A percentile compares a stretch with the other conserved stretches of the same genome.
phyloP scores from a whole-genome alignment of 1,284 basidiomycete species.

The Rhodotorula sp. region DNA sequence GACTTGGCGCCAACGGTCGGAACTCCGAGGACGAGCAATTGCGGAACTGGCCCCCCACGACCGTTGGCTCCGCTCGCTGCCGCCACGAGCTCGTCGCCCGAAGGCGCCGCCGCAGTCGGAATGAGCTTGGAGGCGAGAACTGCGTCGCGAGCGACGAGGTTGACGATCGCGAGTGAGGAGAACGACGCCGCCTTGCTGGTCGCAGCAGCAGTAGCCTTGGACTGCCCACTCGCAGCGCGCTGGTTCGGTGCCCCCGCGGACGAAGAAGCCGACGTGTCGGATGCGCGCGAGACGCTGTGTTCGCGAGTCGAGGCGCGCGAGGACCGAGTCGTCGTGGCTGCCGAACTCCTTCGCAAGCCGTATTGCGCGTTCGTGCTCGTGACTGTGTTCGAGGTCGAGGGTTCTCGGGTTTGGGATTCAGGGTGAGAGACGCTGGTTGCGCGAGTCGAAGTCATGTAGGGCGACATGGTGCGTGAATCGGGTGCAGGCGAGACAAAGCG shows the following conservation, averaged over 20 bases:
- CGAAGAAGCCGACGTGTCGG: conserved; percentile 3
- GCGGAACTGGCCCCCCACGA: conserved; percentile 30
- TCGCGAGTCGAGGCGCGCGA: not conserved
- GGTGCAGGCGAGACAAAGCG: not conserved
- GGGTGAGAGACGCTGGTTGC: not conserved
- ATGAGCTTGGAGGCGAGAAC: conserved; percentile 31
- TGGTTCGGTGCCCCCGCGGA: not conserved
- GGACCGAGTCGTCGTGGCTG: not conserved
- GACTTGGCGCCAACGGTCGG: conserved; percentile 84
- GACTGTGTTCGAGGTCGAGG: not conserved
- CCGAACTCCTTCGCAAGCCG: not conserved
- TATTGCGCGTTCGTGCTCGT: not conserved
- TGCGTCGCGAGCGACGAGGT: conserved; percentile 40
- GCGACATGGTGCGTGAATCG: not conserved
- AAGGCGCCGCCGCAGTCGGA: not conserved
- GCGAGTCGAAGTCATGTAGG: not conserved
- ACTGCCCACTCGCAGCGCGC: not conserved
- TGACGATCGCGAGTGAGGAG: conserved; percentile 7
- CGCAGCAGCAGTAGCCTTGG: not conserved
- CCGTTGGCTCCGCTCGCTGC: not conserved
- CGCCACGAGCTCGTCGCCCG: not conserved
- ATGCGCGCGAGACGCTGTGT: conserved; percentile 2
- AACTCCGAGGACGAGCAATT: conserved; percentile 69
- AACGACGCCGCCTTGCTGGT: not conserved
- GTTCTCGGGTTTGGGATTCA: too few species aligned